phyloP scores from a whole-genome alignment of 768 basidiomycete species.

The Hebeloma cylindrosporum region DNA sequence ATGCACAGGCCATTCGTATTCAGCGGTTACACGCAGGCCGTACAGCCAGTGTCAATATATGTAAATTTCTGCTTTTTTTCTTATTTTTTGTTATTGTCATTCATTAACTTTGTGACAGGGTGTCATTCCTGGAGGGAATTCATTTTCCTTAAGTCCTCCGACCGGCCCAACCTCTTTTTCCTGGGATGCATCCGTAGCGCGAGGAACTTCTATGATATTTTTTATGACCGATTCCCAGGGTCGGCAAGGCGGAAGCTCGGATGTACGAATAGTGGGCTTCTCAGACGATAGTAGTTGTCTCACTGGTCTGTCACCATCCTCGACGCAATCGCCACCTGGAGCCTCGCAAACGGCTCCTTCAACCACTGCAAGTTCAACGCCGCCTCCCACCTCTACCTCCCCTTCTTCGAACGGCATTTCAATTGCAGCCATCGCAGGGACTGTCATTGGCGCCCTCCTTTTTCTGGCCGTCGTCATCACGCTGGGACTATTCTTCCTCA shows the following conservation, averaged over 20 bases:
- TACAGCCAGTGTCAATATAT: conserved; percentile 53
- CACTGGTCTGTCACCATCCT: conserved; percentile 50
- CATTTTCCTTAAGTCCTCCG: conserved; percentile 45
- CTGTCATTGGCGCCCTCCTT: conserved; percentile 52
- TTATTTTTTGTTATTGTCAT: not conserved
- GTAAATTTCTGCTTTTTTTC: conserved; percentile 31
- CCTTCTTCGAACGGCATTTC: conserved; percentile 28
- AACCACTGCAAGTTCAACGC: conserved; percentile 24
- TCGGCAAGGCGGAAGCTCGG: conserved; percentile 59
- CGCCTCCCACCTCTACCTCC: conserved; percentile 17
- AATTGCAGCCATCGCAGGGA: conserved; percentile 49
- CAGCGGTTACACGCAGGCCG: conserved; percentile 42
- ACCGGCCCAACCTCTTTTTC: conserved; percentile 37
- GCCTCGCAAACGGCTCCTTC: too few relatives aligned
- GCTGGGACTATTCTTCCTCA: conserved; percentile 52
- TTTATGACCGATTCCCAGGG: conserved; percentile 51
- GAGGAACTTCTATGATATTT: conserved; percentile 60
- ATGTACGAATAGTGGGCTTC: conserved; percentile 44
- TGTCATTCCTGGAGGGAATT: conserved; percentile 61
- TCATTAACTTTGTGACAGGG: conserved; percentile 37
- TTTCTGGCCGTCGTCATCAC: conserved; percentile 53
- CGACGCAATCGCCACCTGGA: conserved; percentile 41
- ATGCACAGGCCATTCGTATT: conserved; percentile 45
- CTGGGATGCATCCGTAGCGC: conserved; percentile 60
- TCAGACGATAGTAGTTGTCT: conserved; percentile 55